A percentile compares a stretch with the other conserved stretches of the same genome.
Evolutionary conservation across 2,329 filamentous ascomycete genomes (phyloP).

Genomic region (Curvularia sp.): DNA sequence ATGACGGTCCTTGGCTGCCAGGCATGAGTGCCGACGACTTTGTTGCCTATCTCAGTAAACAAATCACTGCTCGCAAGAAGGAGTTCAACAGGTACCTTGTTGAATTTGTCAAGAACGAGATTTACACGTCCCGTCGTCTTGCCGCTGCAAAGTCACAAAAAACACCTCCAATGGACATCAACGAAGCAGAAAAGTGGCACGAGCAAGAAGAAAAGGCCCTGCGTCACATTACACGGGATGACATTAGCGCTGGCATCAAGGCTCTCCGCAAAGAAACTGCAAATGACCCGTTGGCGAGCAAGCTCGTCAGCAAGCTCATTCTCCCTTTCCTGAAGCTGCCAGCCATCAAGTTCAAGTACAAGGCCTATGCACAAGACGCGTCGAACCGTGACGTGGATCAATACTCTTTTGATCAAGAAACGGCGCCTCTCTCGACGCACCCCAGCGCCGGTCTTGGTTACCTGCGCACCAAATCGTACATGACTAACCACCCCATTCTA

Average conservation of each 20-base stretch:
- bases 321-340: constrained; percentile 65
- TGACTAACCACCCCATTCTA: constrained; percentile 66
- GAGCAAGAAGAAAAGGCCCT: constrained; percentile 35
- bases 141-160: constrained; percentile 26
- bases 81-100: constrained; percentile 44
- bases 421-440: constrained; percentile 64
- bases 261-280: constrained; percentile 58
- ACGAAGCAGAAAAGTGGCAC: constrained; percentile 33
- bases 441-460: constrained; percentile 71
- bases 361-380: constrained; percentile 20
- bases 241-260: constrained; percentile 43
- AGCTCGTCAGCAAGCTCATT: constrained; percentile 60
- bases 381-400: constrained; percentile 42
- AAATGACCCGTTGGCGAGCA: constrained; percentile 55
- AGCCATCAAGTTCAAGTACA: constrained; percentile 45
- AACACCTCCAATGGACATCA: constrained; percentile 31
- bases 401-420: constrained; percentile 45
- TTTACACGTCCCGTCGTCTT: constrained; percentile 39
- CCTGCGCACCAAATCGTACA: constrained; percentile 61
- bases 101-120: constrained; percentile 44
- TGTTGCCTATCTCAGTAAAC: constrained; percentile 56
- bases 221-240: constrained; percentile 34
- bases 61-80: constrained; percentile 49
- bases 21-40: constrained; percentile 65
- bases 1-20: constrained; percentile 65